Conservation (phyloP, 1,139 yeast species). For the Schizosaccharomyces versatilis region DNA sequence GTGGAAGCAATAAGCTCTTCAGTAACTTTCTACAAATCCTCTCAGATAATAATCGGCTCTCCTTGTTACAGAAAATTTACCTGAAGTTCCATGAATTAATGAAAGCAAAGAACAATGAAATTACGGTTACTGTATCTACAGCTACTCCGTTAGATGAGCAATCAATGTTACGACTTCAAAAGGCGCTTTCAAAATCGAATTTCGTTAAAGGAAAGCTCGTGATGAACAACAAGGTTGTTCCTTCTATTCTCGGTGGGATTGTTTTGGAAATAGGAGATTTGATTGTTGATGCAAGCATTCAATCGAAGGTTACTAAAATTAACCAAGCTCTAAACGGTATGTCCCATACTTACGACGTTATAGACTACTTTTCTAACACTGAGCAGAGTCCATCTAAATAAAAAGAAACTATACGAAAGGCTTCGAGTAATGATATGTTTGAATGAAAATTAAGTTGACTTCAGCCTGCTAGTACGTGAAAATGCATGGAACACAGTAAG, state of each 20-base stretch:
- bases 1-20: conserved; percentile 43
- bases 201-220: conserved; percentile 76
- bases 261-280: conserved; percentile 91
- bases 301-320: conserved; percentile 65
- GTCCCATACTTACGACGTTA: background rate
- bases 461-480: too few species aligned
- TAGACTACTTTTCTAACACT: too few species aligned
- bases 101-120: conserved; percentile 77
- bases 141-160: conserved; percentile 70
- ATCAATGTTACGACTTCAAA: conserved; percentile 55
- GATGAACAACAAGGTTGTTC: conserved; percentile 61
- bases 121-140: conserved; percentile 83
- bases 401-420: too few species aligned
- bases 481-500: too few species aligned
- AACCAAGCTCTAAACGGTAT: conserved; percentile 57
- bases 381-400: too few species aligned
- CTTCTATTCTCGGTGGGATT: conserved; percentile 88
- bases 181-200: conserved; percentile 53
- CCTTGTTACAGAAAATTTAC: conserved; percentile 41
- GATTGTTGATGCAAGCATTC: conserved; percentile 80
- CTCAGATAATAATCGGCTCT: conserved; percentile 88
- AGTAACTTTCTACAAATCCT: conserved; percentile 62
- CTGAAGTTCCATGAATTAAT: conserved; percentile 54
- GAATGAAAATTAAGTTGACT: too few species aligned
- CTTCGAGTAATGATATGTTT: too few species aligned